These are phyloP conservation scores for Ceratocystis huliohia DNA, from an alignment of 2,329 filamentous ascomycete species.

Conservation along the genomic window DNA sequence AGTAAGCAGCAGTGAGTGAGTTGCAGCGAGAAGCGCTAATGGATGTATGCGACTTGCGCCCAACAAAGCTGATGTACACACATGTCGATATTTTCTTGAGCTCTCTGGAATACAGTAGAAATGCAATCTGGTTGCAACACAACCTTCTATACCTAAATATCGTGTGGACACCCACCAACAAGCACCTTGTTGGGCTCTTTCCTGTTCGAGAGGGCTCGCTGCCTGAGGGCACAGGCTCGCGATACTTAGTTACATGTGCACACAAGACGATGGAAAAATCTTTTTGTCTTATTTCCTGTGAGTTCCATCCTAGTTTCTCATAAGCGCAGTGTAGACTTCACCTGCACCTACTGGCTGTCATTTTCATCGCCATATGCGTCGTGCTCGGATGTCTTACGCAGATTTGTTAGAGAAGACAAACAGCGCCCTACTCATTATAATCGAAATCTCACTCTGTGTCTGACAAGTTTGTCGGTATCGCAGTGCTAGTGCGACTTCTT, in stretches of 20 bases:
- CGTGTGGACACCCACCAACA: neutral
- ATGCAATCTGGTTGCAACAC: too few species aligned
- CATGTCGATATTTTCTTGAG: too few species aligned
- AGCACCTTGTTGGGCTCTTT: slow-evolving; percentile 1
- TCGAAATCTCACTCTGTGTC: neutral
- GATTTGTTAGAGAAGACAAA: neutral
- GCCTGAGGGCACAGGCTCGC: neutral
- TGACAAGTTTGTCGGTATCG: neutral
- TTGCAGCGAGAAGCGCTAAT: too few species aligned
- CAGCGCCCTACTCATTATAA: neutral
- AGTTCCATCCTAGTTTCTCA: neutral
- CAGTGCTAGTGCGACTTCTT: neutral
- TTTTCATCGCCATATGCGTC: neutral
- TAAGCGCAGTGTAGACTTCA: neutral
- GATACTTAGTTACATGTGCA: neutral
- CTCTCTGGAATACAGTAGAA: too few species aligned
- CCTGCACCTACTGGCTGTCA: neutral
- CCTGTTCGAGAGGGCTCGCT: neutral
- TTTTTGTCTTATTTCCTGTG: neutral
- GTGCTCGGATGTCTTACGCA: neutral
- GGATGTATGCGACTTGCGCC: too few species aligned
- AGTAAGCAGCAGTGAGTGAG: too few species aligned
- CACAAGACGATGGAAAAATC: neutral
- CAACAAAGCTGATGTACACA: too few species aligned
- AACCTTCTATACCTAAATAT: neutral